Evolutionary conservation across 2,329 filamentous ascomycete species (phyloP).

Genomic region (Fusarium pseudoanthophilum): DNA sequence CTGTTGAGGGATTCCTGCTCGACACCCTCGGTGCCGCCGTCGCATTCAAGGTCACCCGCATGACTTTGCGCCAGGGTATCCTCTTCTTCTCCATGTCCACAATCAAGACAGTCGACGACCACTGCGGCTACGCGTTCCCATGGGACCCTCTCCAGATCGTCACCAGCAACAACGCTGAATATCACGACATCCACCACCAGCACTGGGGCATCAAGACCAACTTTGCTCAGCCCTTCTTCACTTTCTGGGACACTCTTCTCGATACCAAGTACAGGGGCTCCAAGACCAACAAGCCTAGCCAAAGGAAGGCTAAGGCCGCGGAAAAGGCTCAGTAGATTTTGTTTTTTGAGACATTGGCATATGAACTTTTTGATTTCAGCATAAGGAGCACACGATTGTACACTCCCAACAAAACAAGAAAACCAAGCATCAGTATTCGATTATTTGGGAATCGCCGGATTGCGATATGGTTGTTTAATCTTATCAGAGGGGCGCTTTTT

Average conservation of each 20-base stretch:
- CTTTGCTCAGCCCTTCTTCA: conserved; percentile 92
- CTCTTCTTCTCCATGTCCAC: conserved; percentile 89
- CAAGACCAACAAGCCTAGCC: conserved; percentile 54
- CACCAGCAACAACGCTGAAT: conserved; percentile 93
- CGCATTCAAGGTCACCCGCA: conserved; percentile 81
- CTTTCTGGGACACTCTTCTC: conserved; percentile 88
- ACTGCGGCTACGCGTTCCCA: conserved; percentile 95
- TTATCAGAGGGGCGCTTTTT: conserved; percentile 25
- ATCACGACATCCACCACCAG: conserved; percentile 98
- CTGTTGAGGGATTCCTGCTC: conserved; percentile 90
- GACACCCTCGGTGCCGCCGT: conserved; percentile 90
- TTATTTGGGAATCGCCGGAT: conserved; percentile 27
- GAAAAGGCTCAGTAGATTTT: conserved; percentile 20
- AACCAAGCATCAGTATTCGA: conserved; percentile 18
- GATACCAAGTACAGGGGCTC: conserved; percentile 85
- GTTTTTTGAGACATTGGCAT: conserved; percentile 30
- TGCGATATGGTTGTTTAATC: conserved; percentile 30
- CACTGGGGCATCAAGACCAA: conserved; percentile 99
- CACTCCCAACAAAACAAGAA: conserved; percentile 15
- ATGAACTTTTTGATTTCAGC: conserved; percentile 37
- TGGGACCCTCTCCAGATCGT: conserved; percentile 94
- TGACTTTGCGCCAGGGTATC: conserved; percentile 89
- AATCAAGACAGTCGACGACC: conserved; percentile 97
- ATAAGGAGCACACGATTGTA: conserved; percentile 38
- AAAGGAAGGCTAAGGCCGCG: conserved; percentile 37